Evolutionary conservation across 2,329 filamentous ascomycete genomes (phyloP), one percentile per base, ranked within the genome.

Genomic region (Colletotrichum cereale): DNA sequence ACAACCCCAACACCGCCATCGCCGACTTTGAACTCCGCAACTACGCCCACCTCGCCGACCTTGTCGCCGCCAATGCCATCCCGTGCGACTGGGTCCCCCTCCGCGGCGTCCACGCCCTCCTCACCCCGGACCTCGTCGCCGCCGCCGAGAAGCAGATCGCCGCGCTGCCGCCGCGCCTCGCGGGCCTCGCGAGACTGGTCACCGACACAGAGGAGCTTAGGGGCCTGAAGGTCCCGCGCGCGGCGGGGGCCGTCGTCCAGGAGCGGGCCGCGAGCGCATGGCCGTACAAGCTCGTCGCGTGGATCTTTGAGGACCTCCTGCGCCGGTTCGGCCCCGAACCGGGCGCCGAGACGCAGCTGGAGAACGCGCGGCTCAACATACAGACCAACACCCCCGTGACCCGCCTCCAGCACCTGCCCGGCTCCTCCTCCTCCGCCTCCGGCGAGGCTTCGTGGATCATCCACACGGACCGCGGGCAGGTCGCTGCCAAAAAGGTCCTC

Each of bases 281-380:
- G 92, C 94, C 94, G 0, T 97, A 97, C 80, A 97, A 96, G 81
- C 87, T 97, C 24, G 90, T 97, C 2, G 84, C 90, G 1, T 92
- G 90, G 81, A 85, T 95, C 0, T 82, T 97, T 0, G 89, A 93
- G 77, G 80, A 83, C 11, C 85, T 93, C 0, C 77, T 89, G 1
- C 73, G 67, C 36, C 75, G 74, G 62, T 77, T 79, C 69, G 73
- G 53, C 3, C 34, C 34, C 12, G 24, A 24, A 24, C 4, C 24
- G 24, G 34, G 80, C 2, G 81, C 78, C 2, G 50, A 44, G 40
- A 18, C 47, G 79, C 77, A 12, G 34, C 21, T 29, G 18, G 57
- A n/a, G 24, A 21, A 14, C 12, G 38, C 38, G 12, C 29, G 66
- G 57, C 90, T 95, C 77, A 95, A 95, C 76, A 84, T 96, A 34